Conservation (phyloP, 2,329 filamentous ascomycete species). For the Rutstroemia sp. region DNA sequence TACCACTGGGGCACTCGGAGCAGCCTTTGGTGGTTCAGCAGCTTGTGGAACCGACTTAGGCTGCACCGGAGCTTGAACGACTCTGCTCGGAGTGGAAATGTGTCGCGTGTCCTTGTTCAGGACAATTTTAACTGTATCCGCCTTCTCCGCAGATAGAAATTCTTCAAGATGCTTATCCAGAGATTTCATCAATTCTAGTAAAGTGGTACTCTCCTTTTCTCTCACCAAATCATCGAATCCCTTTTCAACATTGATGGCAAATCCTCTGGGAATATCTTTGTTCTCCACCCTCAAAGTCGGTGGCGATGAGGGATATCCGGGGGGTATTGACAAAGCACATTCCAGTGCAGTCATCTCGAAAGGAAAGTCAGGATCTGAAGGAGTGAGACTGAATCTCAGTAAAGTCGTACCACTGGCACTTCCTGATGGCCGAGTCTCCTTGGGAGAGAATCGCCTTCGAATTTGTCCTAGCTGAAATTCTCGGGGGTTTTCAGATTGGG, state of each 20-base stretch:
- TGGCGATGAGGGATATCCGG: constrained; percentile 49
- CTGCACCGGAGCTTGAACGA: constrained; percentile 1
- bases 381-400: constrained; percentile 57
- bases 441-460: constrained; percentile 54
- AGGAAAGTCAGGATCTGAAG: constrained; percentile 78
- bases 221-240: constrained; percentile 62
- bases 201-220: constrained; percentile 46
- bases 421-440: constrained; percentile 30
- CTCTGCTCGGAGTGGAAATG: constrained; percentile 22
- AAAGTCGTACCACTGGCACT: constrained; percentile 34
- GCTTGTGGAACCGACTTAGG: constrained; percentile 4
- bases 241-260: constrained; percentile 67
- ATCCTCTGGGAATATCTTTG: constrained; percentile 62
- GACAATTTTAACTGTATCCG: constrained; percentile 61
- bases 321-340: constrained; percentile 60
- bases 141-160: constrained; percentile 62
- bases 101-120: constrained; percentile 29
- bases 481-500: constrained; percentile 60
- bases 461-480: constrained; percentile 71
- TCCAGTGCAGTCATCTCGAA: constrained; percentile 65
- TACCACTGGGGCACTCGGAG: constrained; percentile 14
- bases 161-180: constrained; percentile 67
- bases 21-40: constrained; percentile 1
- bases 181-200: constrained; percentile 60
- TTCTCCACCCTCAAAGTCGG: constrained; percentile 60